Percentiles rank a stretch among this genome's conserved stretches.
Conservation (phyloP, 768 basidiomycete genomes). For the Cantharellus cinnabarinus region DNA sequence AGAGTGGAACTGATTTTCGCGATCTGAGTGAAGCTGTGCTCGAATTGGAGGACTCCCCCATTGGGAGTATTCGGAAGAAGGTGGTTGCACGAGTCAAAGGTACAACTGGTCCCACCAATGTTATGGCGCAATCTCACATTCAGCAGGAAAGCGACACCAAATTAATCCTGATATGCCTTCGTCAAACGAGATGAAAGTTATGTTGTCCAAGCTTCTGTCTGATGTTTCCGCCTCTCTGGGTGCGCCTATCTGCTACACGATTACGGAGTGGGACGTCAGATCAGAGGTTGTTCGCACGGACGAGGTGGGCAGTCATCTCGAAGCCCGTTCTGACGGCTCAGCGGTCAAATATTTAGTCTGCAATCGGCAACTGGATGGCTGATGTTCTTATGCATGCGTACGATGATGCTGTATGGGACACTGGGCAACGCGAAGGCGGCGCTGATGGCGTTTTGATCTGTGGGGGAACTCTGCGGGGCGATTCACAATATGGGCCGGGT, state of each 20-base stretch:
- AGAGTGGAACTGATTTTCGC: slow-evolving; percentile 80
- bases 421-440: slow-evolving; percentile 28
- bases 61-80: slow-evolving; percentile 41
- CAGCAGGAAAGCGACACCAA: slow-evolving; percentile 41
- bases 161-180: slow-evolving; percentile 39
- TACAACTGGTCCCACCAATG: slow-evolving; percentile 13
- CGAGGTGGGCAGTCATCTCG: slow-evolving; percentile 27
- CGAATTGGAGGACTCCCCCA: slow-evolving; percentile 36
- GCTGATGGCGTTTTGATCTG: slow-evolving; percentile 68
- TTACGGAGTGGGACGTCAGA: slow-evolving; percentile 47
- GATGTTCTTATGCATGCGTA: slow-evolving; percentile 72
- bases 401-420: slow-evolving; percentile 27
- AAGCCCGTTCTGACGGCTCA: background rate
- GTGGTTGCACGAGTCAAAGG: slow-evolving; percentile 44
- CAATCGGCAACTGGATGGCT: slow-evolving; percentile 63
- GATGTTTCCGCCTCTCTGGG: slow-evolving; percentile 50
- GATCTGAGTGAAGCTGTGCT: slow-evolving; percentile 61
- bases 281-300: slow-evolving; percentile 35
- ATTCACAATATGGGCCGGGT: slow-evolving; percentile 56
- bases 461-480: slow-evolving; percentile 71
- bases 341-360: slow-evolving; percentile 26
- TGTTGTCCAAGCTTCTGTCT: slow-evolving; percentile 30
- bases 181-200: slow-evolving; percentile 26
- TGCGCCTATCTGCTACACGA: slow-evolving; percentile 53
- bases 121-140: background rate